Conservation (phyloP, 495 filamentous ascomycete genomes). For the Aspergillus incahuasiensis region DNA sequence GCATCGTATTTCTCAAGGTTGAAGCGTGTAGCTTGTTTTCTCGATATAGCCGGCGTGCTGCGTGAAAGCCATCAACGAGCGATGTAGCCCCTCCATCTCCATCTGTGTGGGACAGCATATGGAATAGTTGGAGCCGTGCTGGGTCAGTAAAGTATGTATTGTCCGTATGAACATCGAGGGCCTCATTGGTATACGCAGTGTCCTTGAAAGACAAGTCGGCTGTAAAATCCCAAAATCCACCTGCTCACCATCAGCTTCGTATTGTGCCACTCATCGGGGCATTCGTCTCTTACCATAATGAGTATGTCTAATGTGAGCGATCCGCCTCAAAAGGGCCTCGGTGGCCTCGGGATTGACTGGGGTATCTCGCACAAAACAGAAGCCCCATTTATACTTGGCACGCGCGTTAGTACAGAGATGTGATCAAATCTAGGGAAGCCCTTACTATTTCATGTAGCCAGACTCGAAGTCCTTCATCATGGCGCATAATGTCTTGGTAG, state of each 20-base stretch:
- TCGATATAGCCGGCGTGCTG: conserved; percentile 51
- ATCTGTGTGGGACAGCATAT: conserved; percentile 71
- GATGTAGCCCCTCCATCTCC: conserved; percentile 65
- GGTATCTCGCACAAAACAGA: conserved; percentile 63
- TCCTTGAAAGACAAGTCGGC: conserved; percentile 83
- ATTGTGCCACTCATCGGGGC: background rate
- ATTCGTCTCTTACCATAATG: conserved; percentile 64
- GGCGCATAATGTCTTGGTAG: conserved; percentile 57
- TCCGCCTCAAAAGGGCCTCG: conserved; percentile 64
- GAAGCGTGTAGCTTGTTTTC: conserved; percentile 48
- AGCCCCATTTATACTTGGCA: conserved; percentile 55
- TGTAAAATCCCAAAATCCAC: conserved; percentile 92
- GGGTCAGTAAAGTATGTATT: conserved; percentile 93
- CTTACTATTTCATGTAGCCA: conserved; percentile 59
- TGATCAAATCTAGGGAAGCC: conserved; percentile 4
- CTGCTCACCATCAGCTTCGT: conserved; percentile 24
- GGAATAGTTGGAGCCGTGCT: conserved; percentile 83
- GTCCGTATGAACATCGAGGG: conserved; percentile 78
- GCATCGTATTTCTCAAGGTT: conserved; percentile 43
- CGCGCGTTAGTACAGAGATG: conserved; percentile 6
- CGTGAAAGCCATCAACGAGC: conserved; percentile 78
- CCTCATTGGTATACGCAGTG: conserved; percentile 84
- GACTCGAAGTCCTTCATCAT: conserved; percentile 45
- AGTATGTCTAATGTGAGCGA: conserved; percentile 76
- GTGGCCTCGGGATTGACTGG: conserved; percentile 67